Conservation (phyloP, 495 filamentous ascomycete genomes). For the Acidomyces sp. region DNA sequence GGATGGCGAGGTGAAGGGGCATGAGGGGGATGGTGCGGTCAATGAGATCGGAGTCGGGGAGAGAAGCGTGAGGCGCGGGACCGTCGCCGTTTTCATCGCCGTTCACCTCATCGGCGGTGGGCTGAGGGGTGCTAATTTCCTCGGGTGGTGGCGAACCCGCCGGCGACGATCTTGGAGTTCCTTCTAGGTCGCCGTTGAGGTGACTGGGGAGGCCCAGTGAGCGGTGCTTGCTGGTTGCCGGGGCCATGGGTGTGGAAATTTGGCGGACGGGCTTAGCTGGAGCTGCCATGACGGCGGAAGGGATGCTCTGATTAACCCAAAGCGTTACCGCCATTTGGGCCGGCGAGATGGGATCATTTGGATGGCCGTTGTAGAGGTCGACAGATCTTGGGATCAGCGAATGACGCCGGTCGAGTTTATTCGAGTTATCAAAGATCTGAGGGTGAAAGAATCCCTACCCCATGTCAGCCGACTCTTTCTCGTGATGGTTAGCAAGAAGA, state of each 20-base stretch:
- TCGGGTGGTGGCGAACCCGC: conserved; percentile 81
- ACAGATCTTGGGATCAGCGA: conserved; percentile 71
- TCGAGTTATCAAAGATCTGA: conserved; percentile 62
- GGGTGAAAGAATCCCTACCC: conserved; percentile 58
- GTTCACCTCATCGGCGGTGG: conserved; percentile 27
- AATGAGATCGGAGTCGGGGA: conserved; percentile 47
- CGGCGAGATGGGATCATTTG: conserved; percentile 75
- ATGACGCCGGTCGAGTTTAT: conserved; percentile 65
- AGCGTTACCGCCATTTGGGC: conserved; percentile 63
- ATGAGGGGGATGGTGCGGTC: conserved; percentile 71
- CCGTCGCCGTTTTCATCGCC: conserved; percentile 29
- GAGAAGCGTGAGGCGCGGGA: conserved; percentile 35
- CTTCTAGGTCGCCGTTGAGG: conserved; percentile 44
- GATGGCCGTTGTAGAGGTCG: conserved; percentile 81
- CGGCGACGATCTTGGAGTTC: conserved; percentile 68
- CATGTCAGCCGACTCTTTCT: too few species aligned
- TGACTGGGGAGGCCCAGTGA: conserved; percentile 39
- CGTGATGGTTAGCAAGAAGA: too few species aligned
- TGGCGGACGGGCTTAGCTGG: conserved; percentile 28
- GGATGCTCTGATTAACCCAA: conserved; percentile 19
- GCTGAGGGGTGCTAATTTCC: conserved; percentile 45
- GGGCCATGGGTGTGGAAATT: conserved; percentile 34
- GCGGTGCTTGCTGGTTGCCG: conserved; percentile 23
- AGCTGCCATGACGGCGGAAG: conserved; percentile 52
- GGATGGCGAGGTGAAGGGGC: conserved; percentile 76